Evolutionary conservation across 1,284 basidiomycete species (phyloP).

Genomic region (Mixia osmundae): DNA sequence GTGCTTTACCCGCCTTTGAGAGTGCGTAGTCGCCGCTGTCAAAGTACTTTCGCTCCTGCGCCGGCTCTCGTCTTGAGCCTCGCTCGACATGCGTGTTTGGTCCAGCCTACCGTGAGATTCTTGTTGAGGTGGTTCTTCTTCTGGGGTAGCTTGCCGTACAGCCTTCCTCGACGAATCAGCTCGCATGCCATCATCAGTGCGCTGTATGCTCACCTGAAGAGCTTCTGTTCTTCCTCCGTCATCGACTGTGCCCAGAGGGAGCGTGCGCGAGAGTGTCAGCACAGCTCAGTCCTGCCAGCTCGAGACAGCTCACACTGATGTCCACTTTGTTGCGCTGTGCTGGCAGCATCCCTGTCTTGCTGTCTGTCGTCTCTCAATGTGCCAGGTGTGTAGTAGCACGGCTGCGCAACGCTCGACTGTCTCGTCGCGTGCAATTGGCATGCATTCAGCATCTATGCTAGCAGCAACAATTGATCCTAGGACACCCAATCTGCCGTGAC

Average conservation of each 20-base stretch:
- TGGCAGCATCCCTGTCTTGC: background rate
- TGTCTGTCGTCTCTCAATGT: background rate
- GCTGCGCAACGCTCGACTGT: background rate
- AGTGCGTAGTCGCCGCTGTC: slow-evolving; percentile 25
- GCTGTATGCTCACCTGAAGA: too few species aligned
- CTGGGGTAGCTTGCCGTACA: slow-evolving; percentile 77
- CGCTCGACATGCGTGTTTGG: background rate
- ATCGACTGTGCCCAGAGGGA: background rate
- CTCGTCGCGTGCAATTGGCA: background rate
- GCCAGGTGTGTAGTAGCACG: background rate
- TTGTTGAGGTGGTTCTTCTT: slow-evolving; percentile 2
- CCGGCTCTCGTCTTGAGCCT: background rate
- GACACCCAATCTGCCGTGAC: slow-evolving; percentile 4
- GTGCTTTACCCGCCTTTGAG: slow-evolving; percentile 24
- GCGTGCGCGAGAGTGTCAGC: too few species aligned
- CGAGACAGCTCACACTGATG: background rate
- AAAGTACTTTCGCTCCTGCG: slow-evolving; percentile 25
- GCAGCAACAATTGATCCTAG: background rate
- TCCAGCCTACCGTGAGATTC: slow-evolving; percentile 3
- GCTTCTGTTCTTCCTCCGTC: slow-evolving; percentile 60
- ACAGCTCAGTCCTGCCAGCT: background rate
- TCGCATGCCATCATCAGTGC: too few species aligned
- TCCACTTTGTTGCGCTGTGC: background rate
- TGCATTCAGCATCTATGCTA: background rate
- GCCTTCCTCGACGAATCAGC: too few species aligned